Percentiles rank a stretch among this genome's conserved stretches.
Conservation (phyloP, 352 stramenopile species). For the Globisporangium camurandrum region DNA sequence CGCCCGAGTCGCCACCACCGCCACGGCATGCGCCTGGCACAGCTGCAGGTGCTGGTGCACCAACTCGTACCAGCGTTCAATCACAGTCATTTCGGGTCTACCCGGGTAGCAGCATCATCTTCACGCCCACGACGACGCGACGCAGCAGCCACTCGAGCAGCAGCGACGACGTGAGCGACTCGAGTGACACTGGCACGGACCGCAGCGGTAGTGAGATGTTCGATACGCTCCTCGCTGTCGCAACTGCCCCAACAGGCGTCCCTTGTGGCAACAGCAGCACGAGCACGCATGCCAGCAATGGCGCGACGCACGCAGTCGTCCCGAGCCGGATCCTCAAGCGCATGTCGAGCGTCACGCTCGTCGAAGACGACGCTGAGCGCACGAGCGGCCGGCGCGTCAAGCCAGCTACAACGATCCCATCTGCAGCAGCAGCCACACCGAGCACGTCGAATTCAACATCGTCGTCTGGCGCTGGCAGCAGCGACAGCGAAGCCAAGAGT, state of each 20-base stretch:
- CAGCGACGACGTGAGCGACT: conserved; percentile 25
- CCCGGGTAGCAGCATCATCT: conserved; percentile 10
- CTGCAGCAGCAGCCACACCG: not conserved
- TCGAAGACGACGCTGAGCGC: conserved; percentile 16
- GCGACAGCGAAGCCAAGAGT: conserved; percentile 15
- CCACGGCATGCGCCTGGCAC: not conserved
- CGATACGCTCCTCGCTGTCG: conserved; percentile 6
- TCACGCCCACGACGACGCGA: conserved; percentile 9
- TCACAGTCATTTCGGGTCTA: conserved; percentile 11
- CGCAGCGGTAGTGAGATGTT: conserved; percentile 4
- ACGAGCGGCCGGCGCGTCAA: conserved; percentile 8
- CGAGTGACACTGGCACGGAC: conserved; percentile 24
- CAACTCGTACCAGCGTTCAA: not conserved
- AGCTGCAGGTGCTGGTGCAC: not conserved
- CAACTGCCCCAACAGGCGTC: conserved; percentile 1
- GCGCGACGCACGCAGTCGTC: no score
- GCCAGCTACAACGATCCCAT: conserved; percentile 4
- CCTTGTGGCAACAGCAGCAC: no score
- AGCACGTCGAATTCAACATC: conserved; percentile 7
- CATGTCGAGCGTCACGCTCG: conserved; percentile 44
- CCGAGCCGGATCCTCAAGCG: conserved; percentile 20
- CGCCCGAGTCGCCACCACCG: conserved; percentile 3
- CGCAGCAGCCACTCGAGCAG: conserved; percentile 13
- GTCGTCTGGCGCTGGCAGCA: conserved; percentile 8
- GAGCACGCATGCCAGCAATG: no score